Percentiles rank a stretch among this genome's conserved stretches.
These are phyloP conservation scores for Colletotrichum graminicola DNA, from an alignment of 2,329 filamentous ascomycete species.

Conservation along the genomic window DNA sequence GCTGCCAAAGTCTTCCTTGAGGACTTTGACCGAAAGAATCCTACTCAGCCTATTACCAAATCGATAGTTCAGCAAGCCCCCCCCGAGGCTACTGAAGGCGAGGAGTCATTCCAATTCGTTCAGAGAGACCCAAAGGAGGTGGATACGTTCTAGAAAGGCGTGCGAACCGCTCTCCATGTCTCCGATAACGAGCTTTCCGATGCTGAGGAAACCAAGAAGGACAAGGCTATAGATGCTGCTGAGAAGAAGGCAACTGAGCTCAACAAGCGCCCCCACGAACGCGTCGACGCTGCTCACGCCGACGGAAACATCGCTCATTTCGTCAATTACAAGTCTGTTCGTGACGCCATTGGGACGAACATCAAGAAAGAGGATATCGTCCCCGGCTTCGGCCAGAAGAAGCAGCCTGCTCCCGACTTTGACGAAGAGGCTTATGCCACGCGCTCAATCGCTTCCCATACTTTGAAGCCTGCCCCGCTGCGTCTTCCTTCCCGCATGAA, in stretches of 20 bases:
- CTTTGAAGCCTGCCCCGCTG: constrained; percentile 39
- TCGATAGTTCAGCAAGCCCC: neutral
- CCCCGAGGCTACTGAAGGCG: neutral
- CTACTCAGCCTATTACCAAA: neutral
- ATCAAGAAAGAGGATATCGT: constrained; percentile 32
- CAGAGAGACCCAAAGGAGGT: constrained; percentile 45
- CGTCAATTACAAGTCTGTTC: constrained; percentile 21
- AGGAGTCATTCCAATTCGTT: constrained; percentile 19
- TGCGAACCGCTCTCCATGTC: constrained; percentile 48
- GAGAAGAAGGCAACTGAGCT: constrained; percentile 4
- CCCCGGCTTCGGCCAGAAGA: constrained; percentile 9
- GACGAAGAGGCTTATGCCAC: constrained; percentile 34
- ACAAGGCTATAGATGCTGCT: constrained; percentile 2
- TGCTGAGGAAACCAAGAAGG: constrained; percentile 2
- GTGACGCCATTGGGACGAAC: constrained; percentile 20
- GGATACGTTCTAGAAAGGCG: constrained; percentile 49
- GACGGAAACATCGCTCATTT: constrained; percentile 10
- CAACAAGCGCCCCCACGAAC: constrained; percentile 24
- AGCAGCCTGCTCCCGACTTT: constrained; percentile 1
- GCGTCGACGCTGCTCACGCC: constrained; percentile 31
- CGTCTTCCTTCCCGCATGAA: constrained; percentile 34
- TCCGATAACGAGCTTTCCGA: constrained; percentile 48
- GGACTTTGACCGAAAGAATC: neutral
- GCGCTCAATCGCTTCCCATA: constrained; percentile 40
- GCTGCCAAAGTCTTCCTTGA: constrained; percentile 10